Conservation (phyloP, 2,329 filamentous ascomycete species). For the Cladosporium sp. region DNA sequence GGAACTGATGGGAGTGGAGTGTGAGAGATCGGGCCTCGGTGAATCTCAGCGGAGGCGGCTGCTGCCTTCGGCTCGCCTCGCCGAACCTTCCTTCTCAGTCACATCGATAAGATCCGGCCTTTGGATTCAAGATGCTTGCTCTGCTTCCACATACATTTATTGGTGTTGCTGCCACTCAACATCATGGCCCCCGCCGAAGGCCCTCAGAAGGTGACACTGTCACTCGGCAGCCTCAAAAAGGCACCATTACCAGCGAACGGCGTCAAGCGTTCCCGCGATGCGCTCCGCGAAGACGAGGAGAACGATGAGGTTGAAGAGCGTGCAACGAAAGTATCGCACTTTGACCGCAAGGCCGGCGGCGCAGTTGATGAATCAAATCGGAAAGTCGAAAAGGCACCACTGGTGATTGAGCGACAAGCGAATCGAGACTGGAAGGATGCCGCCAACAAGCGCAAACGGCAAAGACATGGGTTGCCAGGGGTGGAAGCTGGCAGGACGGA, state of each 20-base stretch:
- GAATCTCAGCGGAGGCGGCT: no score
- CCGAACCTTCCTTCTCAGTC: background rate
- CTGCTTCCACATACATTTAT: no score
- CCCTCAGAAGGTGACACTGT: conserved; percentile 25
- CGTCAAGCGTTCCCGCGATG: conserved; percentile 39
- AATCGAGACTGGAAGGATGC: conserved; percentile 62
- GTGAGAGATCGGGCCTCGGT: no score
- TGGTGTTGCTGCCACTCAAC: background rate
- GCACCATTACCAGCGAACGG: conserved; percentile 29
- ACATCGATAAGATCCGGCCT: background rate
- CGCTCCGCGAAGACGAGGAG: conserved; percentile 35
- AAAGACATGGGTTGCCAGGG: conserved; percentile 54
- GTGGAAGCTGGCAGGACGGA: background rate
- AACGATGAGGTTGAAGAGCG: conserved; percentile 47
- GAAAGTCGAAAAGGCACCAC: conserved; percentile 36
- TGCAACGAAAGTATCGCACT: conserved; percentile 50
- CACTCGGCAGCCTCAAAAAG: conserved; percentile 27
- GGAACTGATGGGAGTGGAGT: no score
- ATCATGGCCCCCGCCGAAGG: conserved; percentile 3
- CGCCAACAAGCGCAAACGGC: conserved; percentile 40
- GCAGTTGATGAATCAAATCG: conserved; percentile 39
- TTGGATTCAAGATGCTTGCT: no score
- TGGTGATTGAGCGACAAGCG: conserved; percentile 54
- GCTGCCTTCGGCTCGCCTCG: no score
- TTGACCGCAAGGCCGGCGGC: conserved; percentile 48